phyloP scores from a whole-genome alignment of 2,329 filamentous ascomycete species.

The Ophiognomonia clavigignenti-juglandacearum region DNA sequence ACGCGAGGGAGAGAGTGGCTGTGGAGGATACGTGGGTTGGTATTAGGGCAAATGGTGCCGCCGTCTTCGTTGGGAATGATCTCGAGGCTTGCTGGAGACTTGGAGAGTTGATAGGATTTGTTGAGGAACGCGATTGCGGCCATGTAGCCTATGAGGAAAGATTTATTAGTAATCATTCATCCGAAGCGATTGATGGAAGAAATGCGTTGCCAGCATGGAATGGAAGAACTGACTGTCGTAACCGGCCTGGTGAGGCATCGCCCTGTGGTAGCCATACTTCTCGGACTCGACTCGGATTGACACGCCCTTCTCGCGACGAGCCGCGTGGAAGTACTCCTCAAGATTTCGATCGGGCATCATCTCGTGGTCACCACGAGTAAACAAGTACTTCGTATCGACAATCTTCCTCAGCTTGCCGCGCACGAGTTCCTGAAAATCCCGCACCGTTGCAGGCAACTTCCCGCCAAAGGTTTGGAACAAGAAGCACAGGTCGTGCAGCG shows the following conservation, averaged over 20 bases:
- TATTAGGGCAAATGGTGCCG: no score
- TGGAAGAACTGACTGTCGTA: conserved; percentile 46
- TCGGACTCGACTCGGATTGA: conserved; percentile 3
- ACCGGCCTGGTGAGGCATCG: conserved; percentile 50
- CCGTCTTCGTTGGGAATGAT: not conserved
- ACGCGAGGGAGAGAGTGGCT: not conserved
- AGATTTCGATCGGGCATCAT: conserved; percentile 48
- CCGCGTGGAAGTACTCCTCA: conserved; percentile 9
- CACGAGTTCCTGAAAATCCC: conserved; percentile 46
- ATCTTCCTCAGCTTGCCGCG: conserved; percentile 40
- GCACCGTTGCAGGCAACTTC: conserved; percentile 45
- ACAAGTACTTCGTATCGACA: conserved; percentile 67
- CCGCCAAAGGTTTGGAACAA: conserved; percentile 60
- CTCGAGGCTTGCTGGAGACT: conserved; percentile 1
- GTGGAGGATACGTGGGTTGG: not conserved
- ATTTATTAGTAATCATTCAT: not conserved
- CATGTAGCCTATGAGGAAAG: conserved; percentile 30
- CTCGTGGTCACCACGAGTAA: conserved; percentile 71
- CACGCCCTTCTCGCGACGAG: not conserved
- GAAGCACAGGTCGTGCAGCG: conserved; percentile 60
- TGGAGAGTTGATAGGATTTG: conserved; percentile 13
- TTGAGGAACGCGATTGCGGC: conserved; percentile 37
- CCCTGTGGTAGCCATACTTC: conserved; percentile 12
- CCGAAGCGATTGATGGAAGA: not conserved
- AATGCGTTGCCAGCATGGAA: not conserved